Evolutionary conservation across 78 protist species (phyloP).

Genomic region (Cavenderia fasciculata): DNA sequence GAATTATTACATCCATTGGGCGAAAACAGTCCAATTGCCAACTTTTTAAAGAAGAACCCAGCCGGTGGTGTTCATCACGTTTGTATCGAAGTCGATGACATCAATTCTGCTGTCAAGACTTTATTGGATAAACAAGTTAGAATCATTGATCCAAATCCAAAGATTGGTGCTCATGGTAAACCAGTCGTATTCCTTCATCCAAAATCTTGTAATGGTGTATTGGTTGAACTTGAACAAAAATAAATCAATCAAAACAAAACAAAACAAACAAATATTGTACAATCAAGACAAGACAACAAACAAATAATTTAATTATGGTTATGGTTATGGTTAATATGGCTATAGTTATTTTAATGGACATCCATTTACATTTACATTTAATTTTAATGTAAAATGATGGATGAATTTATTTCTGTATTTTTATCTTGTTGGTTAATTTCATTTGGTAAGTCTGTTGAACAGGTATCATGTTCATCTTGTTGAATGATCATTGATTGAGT

Average conservation of each 20-base stretch:
- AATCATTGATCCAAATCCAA: constrained; percentile 86
- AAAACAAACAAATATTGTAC: too few species aligned
- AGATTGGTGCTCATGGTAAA: constrained; percentile 97
- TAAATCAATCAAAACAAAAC: constrained; percentile 30
- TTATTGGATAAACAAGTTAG: constrained; percentile 74
- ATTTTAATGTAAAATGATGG: too few species aligned
- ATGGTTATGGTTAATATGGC: too few species aligned
- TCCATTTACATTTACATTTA: too few species aligned
- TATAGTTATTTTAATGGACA: too few species aligned
- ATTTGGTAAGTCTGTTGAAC: too few species aligned
- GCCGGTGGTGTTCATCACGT: constrained; percentile 96
- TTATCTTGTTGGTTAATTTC: too few species aligned
- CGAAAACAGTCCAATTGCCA: constrained; percentile 88
- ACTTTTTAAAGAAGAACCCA: constrained; percentile 90
- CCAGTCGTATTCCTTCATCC: constrained; percentile 97
- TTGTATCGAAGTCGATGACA: constrained; percentile 92
- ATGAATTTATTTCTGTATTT: too few species aligned
- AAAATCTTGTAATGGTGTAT: constrained; percentile 92
- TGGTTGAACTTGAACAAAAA: constrained; percentile 95
- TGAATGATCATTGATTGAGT: too few species aligned
- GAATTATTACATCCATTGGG: constrained; percentile 95
- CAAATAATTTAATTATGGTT: too few species aligned
- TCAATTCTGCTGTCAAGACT: constrained; percentile 46
- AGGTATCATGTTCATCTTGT: too few species aligned
- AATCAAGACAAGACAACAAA: too few species aligned